Evolutionary conservation across 805 yeast genomes (phyloP), one percentile per base, ranked within the genome.

Genomic region (Lipomyces chichibuensis): DNA sequence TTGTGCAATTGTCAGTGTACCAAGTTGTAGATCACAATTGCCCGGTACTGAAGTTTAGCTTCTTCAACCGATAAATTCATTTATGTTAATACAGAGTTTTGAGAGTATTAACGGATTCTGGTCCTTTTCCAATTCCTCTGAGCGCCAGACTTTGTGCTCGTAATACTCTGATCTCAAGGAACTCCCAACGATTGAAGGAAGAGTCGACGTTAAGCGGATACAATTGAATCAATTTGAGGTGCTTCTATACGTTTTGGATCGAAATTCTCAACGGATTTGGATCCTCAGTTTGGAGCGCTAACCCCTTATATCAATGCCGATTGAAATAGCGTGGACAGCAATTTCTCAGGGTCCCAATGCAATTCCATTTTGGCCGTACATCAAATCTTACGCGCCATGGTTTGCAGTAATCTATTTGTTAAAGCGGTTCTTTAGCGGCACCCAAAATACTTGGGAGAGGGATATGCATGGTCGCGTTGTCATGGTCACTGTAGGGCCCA

Each of bases 361-460:
- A 2, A 82, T 94, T 56, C 98, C 98, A 0, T 90, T 89, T 43
- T 92, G 89, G 87, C 79, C 80, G 2, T 79, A 84, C 62, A 77
- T 91, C 63, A 85, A 84, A 70, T 73, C 74, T 6, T 86, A 84
- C 70, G 88, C 83, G 0, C 96, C 97, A 0, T 79, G 82, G 2
- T 74, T 84, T 0, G 79, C 82, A 0, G 78, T 78, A 0, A 74
- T 84, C 0, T 83, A 80, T 0, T 83, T 83, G 0, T 61, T 87
- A 55, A 94, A 94, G 76, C 85, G 85, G 76, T 91, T 90, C 79
- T 87, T 90, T 73, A 85, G 88, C 46, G 99, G 99, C 11, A 77
- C 90, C 1, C 72, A 84, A 25, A 95, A 94, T 78, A 90, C 92
- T 0, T 94, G 97, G 97, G 97, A 91, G 69, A 83, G 98, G 67